phyloP scores from a whole-genome alignment of 345 rosid genomes.

The Barbarea vulgaris region DNA sequence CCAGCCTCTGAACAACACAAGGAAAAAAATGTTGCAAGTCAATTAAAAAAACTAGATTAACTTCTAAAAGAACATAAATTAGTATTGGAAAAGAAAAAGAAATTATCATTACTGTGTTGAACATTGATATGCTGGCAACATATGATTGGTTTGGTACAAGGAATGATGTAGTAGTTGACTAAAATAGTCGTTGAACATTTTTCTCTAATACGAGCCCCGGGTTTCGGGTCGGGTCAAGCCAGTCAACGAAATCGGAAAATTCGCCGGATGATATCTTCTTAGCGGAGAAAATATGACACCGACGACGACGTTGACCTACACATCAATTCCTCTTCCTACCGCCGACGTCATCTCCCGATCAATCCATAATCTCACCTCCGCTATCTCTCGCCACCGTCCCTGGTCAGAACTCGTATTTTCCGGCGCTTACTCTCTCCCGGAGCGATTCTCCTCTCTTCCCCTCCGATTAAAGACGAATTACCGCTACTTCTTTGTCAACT shows the following conservation, averaged over 20 bases:
- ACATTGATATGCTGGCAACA: conserved; percentile 6
- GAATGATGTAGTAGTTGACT: conserved; percentile 32
- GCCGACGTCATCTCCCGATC: conserved; percentile 54
- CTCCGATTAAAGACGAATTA: conserved; percentile 38
- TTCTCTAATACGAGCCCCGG: background rate
- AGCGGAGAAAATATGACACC: background rate
- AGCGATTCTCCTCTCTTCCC: conserved; percentile 28
- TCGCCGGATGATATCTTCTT: background rate
- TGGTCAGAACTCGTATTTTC: conserved; percentile 55
- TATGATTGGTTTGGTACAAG: conserved; percentile 10
- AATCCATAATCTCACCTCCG: conserved; percentile 46
- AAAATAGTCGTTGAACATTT: conserved; percentile 11
- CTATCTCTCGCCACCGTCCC: conserved; percentile 54
- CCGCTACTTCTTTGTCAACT: conserved; percentile 51
- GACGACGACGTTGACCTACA: conserved; percentile 43
- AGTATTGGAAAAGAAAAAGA: background rate
- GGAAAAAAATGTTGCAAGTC: background rate
- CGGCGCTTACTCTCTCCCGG: conserved; percentile 38
- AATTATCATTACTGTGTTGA: background rate
- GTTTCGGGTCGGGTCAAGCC: conserved; percentile 34
- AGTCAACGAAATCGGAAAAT: conserved; percentile 16
- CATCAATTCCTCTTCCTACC: conserved; percentile 55
- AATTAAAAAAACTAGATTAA: background rate
- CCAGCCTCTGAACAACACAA: background rate
- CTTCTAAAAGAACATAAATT: background rate